Percentiles rank a stretch among this genome's conserved stretches.
Evolutionary conservation across 257 asterid species (phyloP).

Genomic region (Fraxinus quadrangulata): DNA sequence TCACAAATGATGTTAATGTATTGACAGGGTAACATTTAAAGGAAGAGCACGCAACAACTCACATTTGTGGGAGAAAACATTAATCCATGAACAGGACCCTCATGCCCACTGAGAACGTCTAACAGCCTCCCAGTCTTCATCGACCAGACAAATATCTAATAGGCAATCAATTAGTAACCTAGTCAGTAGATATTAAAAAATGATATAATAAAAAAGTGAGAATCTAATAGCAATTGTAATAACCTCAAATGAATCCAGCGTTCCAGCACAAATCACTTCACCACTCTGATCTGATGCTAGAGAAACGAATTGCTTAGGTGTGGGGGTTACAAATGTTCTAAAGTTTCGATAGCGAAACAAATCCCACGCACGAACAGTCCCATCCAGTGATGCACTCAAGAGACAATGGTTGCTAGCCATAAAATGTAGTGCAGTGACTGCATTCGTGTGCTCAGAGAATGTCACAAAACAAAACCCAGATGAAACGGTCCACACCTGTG

Average conservation of each 20-base stretch:
- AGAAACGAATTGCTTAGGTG: slow-evolving; percentile 93
- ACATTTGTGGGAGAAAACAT: slow-evolving; percentile 92
- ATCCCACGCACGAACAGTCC: slow-evolving; percentile 99
- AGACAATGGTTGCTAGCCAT: slow-evolving; percentile 85
- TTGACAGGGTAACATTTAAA: neutral
- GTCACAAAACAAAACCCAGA: slow-evolving; percentile 93
- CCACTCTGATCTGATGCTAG: slow-evolving; percentile 93
- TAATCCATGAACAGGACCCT: slow-evolving; percentile 97
- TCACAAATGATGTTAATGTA: neutral
- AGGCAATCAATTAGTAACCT: slow-evolving; percentile 17
- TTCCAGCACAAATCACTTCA: slow-evolving; percentile 98
- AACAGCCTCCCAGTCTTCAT: slow-evolving; percentile 93
- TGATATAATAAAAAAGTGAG: slow-evolving; percentile 23
- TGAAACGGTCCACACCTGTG: slow-evolving; percentile 93
- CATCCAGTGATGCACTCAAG: slow-evolving; percentile 96
- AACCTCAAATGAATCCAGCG: slow-evolving; percentile 98
- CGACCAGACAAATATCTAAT: slow-evolving; percentile 93
- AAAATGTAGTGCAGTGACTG: slow-evolving; percentile 92
- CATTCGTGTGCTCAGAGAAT: slow-evolving; percentile 91
- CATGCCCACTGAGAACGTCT: slow-evolving; percentile 96
- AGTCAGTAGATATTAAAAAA: slow-evolving; percentile 34
- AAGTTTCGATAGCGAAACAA: slow-evolving; percentile 92
- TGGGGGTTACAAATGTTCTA: slow-evolving; percentile 89
- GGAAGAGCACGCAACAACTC: slow-evolving; percentile 33
- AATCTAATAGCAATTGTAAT: slow-evolving; percentile 26